These are phyloP conservation scores for Fraxinus xanthoxyloides DNA, from an alignment of 305 asterid genomes.

Conservation along the genomic window DNA sequence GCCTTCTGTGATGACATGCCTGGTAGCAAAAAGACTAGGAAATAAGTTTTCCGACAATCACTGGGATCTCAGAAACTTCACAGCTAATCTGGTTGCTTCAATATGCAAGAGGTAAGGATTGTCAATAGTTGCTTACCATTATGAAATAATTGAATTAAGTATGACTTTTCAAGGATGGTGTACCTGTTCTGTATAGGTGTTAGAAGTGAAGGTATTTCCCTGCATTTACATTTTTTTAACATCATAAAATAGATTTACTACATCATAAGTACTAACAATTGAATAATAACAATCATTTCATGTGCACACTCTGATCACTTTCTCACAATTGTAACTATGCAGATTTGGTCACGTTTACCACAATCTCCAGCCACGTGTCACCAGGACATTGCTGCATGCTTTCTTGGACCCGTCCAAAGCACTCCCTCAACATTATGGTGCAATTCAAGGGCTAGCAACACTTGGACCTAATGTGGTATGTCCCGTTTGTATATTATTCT, in stretches of 20 bases:
- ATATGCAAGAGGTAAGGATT: conserved; percentile 78
- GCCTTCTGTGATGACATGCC: conserved; percentile 98
- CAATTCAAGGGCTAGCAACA: conserved; percentile 90
- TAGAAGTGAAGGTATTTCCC: conserved; percentile 15
- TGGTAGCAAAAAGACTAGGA: conserved; percentile 88
- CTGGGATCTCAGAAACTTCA: conserved; percentile 90
- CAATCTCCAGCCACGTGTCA: conserved; percentile 82
- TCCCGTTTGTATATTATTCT: conserved; percentile 21
- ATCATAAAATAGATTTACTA: background rate
- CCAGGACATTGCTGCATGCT: conserved; percentile 71
- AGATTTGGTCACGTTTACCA: conserved; percentile 87
- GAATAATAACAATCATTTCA: background rate
- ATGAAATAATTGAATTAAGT: conserved; percentile 1
- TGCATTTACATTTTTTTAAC: background rate
- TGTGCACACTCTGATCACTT: background rate
- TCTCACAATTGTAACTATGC: conserved; percentile 25
- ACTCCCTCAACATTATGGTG: conserved; percentile 96
- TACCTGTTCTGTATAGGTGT: conserved; percentile 8
- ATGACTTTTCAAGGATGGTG: background rate
- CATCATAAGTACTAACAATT: background rate
- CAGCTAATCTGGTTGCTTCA: conserved; percentile 78
- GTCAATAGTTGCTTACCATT: conserved; percentile 24
- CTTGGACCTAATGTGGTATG: conserved; percentile 95
- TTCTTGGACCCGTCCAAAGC: conserved; percentile 85
- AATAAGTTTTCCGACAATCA: conserved; percentile 79